Percentiles rank a stretch among this genome's conserved stretches.
These are phyloP conservation scores for Clavariopsis aquatica DNA, from an alignment of 495 filamentous ascomycete genomes.

Conservation along the genomic window DNA sequence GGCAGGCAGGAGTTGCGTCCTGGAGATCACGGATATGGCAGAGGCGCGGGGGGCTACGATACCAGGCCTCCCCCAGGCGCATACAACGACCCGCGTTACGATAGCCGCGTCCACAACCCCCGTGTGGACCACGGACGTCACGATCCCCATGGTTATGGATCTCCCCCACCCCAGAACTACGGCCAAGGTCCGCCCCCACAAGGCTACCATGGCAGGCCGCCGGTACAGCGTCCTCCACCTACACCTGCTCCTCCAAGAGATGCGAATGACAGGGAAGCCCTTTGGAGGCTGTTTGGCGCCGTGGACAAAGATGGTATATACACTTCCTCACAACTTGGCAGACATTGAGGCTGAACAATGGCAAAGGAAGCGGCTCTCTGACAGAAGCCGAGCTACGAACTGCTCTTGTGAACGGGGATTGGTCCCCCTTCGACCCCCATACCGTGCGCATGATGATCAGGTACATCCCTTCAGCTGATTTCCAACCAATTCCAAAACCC, in stretches of 20 bases:
- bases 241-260: constrained; percentile 65
- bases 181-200: constrained; percentile 58
- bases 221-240: constrained; percentile 64
- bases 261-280: constrained; percentile 62
- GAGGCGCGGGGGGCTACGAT: constrained; percentile 32
- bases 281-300: constrained; percentile 85
- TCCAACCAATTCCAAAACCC: background rate
- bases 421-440: constrained; percentile 89
- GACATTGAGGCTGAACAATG: constrained; percentile 5
- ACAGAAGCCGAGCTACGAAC: constrained; percentile 85
- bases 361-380: constrained; percentile 71
- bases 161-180: constrained; percentile 62
- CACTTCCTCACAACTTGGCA: background rate
- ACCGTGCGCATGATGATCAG: constrained; percentile 96
- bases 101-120: constrained; percentile 40
- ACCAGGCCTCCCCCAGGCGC: constrained; percentile 32
- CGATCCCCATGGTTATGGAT: constrained; percentile 40
- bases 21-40: constrained; percentile 36
- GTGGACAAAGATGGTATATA: constrained; percentile 76
- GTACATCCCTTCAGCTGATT: constrained; percentile 10
- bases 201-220: constrained; percentile 51
- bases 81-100: constrained; percentile 35
- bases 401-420: constrained; percentile 95
- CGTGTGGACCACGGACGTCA: constrained; percentile 45
- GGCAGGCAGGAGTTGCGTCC: constrained; percentile 31